Base-by-base conservation (phyloP, 1,139 yeast species). In the Sugiyamaella sp. region DNA sequence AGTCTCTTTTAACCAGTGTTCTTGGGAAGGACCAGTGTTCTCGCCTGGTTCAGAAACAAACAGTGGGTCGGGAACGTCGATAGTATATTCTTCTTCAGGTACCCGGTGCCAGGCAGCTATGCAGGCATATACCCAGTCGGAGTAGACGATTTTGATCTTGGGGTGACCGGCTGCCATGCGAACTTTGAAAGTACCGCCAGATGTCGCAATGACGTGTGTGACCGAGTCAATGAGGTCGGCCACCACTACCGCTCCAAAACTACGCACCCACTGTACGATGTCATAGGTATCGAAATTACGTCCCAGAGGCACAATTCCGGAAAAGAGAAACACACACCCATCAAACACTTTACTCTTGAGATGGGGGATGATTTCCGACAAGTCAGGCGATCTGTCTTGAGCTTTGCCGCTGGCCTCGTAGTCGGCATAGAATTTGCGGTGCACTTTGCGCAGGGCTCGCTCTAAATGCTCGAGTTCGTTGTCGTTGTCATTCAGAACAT, bases 81-180 rank as follows among this genome's bases (percentile, higher is more conserved):
- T 73, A 49, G 77, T 70, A 66, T 77, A 90, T 6, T 80, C 81
- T 2, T 69, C 74, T 63, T 87, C 96, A 27, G 85, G 82, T 0
- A 84, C 84, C 51, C 79, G 80, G 50, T 75, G 74, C 98, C 99
- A 93, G 17, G 78, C 72, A 14, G 90, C 84, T 60, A 93, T 76
- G 67, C 97, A 88, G 21, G 87, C 85, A 72, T 90, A 90, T 2
- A 93, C 71, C 99, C 99, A 93, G 65, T 87, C 95, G 1, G 96
- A 90, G 64, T 84, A 86, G n/a, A 93, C 96, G 29, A 93, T 80
- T 63, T 86, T 85, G 35, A 85, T 86, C 25, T 63, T 60, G 3
- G 69, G 66, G 35, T 63, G 60, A 14, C 69, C 68, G 12, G 72
- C 69, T 10, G 84, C 76, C 1, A 86, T 86, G 50, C 93, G 79